These are phyloP conservation scores for Flammula alnicola DNA, from an alignment of 1,284 basidiomycete species.

Conservation along the genomic window DNA sequence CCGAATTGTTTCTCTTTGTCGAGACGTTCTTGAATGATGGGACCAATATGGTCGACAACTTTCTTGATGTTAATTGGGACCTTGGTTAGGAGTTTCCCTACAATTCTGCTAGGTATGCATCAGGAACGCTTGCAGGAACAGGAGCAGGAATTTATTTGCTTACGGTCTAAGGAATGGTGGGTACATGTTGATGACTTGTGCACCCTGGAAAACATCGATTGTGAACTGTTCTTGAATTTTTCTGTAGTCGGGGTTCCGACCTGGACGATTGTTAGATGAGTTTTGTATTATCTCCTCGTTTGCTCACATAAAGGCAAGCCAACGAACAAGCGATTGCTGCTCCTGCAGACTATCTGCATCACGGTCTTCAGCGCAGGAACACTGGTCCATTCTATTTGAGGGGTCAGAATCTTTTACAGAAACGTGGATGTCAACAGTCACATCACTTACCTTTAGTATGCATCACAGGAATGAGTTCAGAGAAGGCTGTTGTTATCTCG, in stretches of 20 bases:
- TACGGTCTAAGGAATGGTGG: constrained; percentile 42
- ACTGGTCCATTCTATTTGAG: constrained; percentile 39
- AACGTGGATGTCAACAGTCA: not conserved
- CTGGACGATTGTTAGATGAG: constrained; percentile 19
- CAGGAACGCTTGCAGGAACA: not conserved
- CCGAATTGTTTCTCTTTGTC: constrained; percentile 41
- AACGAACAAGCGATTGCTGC: constrained; percentile 43
- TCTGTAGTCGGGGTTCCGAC: constrained; percentile 41
- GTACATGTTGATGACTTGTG: constrained; percentile 8
- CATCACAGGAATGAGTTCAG: constrained; percentile 12
- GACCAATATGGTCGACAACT: constrained; percentile 37
- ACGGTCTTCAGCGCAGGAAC: constrained; percentile 37
- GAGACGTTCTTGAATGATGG: constrained; percentile 47
- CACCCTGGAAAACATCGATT: constrained; percentile 30
- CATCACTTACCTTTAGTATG: constrained; percentile 3
- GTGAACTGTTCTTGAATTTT: constrained; percentile 43
- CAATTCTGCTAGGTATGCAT: constrained; percentile 23
- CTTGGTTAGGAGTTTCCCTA: constrained; percentile 30
- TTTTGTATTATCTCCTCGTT: not conserved
- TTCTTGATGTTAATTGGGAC: constrained; percentile 31
- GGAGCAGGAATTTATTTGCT: constrained; percentile 16
- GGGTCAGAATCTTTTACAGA: not conserved
- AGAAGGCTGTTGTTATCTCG: constrained; percentile 27
- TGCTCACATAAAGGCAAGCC: constrained; percentile 41
- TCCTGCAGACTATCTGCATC: constrained; percentile 44